These are phyloP conservation scores for Botrytis sinoallii DNA, from an alignment of 2,329 filamentous ascomycete species.

Conservation along the genomic window DNA sequence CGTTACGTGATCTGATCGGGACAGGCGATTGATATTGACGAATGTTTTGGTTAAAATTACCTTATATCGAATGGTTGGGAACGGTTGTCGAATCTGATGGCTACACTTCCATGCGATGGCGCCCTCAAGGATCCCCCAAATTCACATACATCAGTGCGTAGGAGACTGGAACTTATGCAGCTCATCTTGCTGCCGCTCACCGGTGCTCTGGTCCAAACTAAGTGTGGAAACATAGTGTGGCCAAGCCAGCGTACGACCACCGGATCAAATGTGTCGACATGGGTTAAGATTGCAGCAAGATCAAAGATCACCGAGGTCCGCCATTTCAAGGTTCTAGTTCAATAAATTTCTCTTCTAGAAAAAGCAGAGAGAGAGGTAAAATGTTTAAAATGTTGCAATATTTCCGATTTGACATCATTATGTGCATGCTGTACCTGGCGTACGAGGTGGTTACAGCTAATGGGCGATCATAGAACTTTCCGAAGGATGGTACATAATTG, in stretches of 20 bases:
- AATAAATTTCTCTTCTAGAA: conserved; percentile 17
- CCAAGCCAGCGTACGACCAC: conserved; percentile 20
- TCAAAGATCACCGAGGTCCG: conserved; percentile 19
- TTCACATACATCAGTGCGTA: conserved; percentile 30
- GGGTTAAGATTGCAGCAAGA: conserved; percentile 14
- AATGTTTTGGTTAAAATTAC: conserved; percentile 8
- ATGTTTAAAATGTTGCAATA: conserved; percentile 5
- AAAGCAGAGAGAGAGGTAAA: not conserved
- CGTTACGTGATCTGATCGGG: conserved; percentile 25
- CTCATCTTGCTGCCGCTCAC: conserved; percentile 38
- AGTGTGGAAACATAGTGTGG: conserved; percentile 17
- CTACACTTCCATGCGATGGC: conserved; percentile 24
- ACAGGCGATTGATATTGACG: conserved; percentile 8
- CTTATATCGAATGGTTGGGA: conserved; percentile 5
- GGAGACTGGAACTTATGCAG: conserved; percentile 33
- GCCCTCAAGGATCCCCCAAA: conserved; percentile 25
- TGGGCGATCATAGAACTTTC: conserved; percentile 12
- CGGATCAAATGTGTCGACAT: conserved; percentile 16
- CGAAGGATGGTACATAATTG: not conserved
- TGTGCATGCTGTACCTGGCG: conserved; percentile 13
- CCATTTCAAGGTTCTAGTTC: conserved; percentile 15
- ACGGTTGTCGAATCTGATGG: conserved; percentile 13
- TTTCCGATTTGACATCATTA: conserved; percentile 16
- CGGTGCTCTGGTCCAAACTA: conserved; percentile 30
- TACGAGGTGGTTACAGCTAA: conserved; percentile 8